A percentile compares a stretch with the other conserved stretches of the same genome.
These are phyloP conservation scores for Eimeria sp. DNA, from an alignment of 169 alveolate genomes.

Conservation along the genomic window DNA sequence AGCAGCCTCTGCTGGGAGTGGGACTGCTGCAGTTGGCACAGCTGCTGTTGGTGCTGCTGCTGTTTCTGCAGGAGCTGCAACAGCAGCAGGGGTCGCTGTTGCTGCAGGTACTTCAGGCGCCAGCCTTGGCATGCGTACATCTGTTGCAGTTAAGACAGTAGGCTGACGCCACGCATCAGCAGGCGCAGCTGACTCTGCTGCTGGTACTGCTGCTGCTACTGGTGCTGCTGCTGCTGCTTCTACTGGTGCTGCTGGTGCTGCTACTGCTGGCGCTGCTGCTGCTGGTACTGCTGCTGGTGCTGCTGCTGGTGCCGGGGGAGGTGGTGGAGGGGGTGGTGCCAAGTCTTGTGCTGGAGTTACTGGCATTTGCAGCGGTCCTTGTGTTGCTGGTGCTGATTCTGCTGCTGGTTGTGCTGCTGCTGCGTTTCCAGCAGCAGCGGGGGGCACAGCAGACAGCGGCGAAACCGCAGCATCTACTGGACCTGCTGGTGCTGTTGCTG, in stretches of 20 bases:
- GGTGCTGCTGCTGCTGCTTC: slow-evolving; percentile 20
- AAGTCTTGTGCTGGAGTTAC: background rate
- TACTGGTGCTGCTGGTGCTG: slow-evolving; percentile 36
- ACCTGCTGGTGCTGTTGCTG: background rate
- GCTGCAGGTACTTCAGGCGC: background rate
- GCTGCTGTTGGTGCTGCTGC: background rate
- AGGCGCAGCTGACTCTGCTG: background rate
- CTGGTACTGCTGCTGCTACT: background rate
- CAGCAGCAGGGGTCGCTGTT: background rate
- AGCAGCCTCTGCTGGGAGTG: background rate
- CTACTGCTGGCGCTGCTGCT: background rate
- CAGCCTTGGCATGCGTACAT: background rate
- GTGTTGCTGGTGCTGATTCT: slow-evolving; percentile 5
- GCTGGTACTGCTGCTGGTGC: background rate
- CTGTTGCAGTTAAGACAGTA: background rate
- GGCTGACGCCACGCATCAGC: background rate
- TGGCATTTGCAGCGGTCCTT: slow-evolving; percentile 5
- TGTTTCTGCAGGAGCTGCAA: background rate
- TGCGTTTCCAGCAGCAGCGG: slow-evolving; percentile 5
- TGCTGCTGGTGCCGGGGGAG: slow-evolving; percentile 10
- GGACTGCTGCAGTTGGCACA: background rate
- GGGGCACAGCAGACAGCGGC: background rate
- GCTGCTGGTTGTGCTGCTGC: slow-evolving; percentile 27
- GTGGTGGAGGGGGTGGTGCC: slow-evolving; percentile 9
- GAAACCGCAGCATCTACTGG: background rate